Evolutionary conservation across 768 basidiomycete genomes (phyloP).

Genomic region (Pisolithus albus): DNA sequence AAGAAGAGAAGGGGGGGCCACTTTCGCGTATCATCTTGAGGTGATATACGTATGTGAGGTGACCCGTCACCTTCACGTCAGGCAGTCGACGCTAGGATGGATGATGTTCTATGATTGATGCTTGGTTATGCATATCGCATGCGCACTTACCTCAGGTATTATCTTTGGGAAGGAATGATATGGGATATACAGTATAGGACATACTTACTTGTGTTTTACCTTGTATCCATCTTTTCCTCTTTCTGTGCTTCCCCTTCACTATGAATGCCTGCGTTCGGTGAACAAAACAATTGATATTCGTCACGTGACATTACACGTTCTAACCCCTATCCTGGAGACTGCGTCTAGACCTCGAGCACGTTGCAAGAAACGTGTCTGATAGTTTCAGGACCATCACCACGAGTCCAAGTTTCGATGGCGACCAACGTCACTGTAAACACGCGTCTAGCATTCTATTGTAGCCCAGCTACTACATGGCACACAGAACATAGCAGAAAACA

Average conservation of each 20-base stretch:
- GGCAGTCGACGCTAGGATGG: too few relatives aligned
- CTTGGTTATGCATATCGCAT: not conserved
- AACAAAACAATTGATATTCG: not conserved
- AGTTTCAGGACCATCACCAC: not conserved
- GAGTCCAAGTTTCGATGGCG: not conserved
- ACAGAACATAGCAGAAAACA: too few relatives aligned
- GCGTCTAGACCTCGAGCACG: not conserved
- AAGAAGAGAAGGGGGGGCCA: not conserved
- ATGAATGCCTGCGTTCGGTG: too few relatives aligned
- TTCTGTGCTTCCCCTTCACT: not conserved
- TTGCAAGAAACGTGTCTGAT: too few relatives aligned
- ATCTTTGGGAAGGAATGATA: too few relatives aligned
- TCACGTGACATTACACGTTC: not conserved
- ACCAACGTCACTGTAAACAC: not conserved
- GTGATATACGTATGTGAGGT: too few relatives aligned
- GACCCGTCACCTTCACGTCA: too few relatives aligned
- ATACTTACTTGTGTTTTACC: not conserved
- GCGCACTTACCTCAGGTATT: not conserved
- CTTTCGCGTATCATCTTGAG: not conserved
- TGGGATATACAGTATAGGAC: not conserved
- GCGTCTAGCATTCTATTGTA: not conserved
- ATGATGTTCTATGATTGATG: not conserved
- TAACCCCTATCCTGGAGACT: too few relatives aligned
- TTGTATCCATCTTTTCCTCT: not conserved
- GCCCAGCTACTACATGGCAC: not conserved